A percentile compares a stretch with the other conserved stretches of the same genome.
Evolutionary conservation across 2,329 filamentous ascomycete species (phyloP).

Genomic region (Fusarium falciforme): DNA sequence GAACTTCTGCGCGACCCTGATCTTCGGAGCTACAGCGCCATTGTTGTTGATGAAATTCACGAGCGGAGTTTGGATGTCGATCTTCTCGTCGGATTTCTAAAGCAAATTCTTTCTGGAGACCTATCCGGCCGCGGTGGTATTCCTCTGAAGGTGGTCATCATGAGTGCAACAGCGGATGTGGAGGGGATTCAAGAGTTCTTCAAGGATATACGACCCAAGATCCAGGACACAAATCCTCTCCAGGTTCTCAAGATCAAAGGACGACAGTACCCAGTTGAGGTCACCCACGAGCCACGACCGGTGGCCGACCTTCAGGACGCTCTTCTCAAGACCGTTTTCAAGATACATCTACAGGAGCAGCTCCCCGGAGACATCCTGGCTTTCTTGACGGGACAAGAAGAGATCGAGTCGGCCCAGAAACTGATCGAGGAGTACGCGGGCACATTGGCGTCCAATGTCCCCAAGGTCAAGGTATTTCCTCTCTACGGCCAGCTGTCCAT

Average conservation of each 20-base stretch:
- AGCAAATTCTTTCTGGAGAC: constrained; percentile 75
- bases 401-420: constrained; percentile 84
- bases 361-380: constrained; percentile 94
- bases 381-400: constrained; percentile 92
- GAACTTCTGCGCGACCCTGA: constrained; percentile 89
- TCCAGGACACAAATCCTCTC: constrained; percentile 38
- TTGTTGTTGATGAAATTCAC: constrained; percentile 97
- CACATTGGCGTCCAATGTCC: constrained; percentile 78
- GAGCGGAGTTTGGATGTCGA: constrained; percentile 96
- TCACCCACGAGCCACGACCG: constrained; percentile 78
- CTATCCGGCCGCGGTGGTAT: constrained; percentile 75
- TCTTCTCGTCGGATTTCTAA: constrained; percentile 87
- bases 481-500: constrained; percentile 92
- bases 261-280: constrained; percentile 86
- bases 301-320: constrained; percentile 86
- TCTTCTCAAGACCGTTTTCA: constrained; percentile 83
- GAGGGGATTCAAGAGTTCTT: constrained; percentile 84
- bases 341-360: constrained; percentile 87
- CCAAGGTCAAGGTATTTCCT: constrained; percentile 78
- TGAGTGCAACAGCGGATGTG: constrained; percentile 96
- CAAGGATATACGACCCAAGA: constrained; percentile 45
- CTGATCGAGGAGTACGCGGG: constrained; percentile 83
- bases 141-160: constrained; percentile 89
- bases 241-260: constrained; percentile 78
- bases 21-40: constrained; percentile 85